phyloP scores from a whole-genome alignment of 2,329 filamentous ascomycete species.

The Waltergamsia citrina region DNA sequence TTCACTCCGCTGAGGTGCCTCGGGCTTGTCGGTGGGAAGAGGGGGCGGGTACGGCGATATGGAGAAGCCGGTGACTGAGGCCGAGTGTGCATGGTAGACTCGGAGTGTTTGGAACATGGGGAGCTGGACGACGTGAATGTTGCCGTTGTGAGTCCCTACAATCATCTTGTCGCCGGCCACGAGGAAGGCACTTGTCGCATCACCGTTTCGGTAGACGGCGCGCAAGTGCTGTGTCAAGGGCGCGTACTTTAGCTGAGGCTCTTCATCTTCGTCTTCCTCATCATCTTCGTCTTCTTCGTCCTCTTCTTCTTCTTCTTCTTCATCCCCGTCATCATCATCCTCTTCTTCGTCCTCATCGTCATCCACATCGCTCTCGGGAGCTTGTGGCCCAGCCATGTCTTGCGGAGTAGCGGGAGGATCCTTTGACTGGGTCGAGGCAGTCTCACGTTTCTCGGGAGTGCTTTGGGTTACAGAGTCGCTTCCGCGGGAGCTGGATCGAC shows the following conservation, averaged over 20 bases:
- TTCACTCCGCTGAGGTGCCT: conserved; percentile 24
- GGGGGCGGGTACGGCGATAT: conserved; percentile 74
- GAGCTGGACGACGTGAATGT: conserved; percentile 81
- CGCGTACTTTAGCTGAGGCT: conserved; percentile 88
- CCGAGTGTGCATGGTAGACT: conserved; percentile 86
- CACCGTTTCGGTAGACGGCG: conserved; percentile 83
- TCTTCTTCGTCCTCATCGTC: conserved; percentile 15
- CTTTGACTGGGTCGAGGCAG: too few species aligned
- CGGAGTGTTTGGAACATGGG: conserved; percentile 74
- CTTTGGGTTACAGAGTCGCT: neutral
- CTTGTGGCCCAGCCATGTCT: neutral
- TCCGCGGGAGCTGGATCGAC: neutral
- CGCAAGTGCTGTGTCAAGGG: conserved; percentile 73
- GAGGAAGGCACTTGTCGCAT: conserved; percentile 85
- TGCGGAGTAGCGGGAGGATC: too few species aligned
- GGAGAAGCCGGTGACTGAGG: conserved; percentile 82
- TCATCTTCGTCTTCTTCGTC: conserved; percentile 59
- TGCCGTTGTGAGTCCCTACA: conserved; percentile 91
- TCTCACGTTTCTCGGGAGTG: neutral
- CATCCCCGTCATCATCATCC: conserved; percentile 28
- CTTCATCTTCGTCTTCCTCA: conserved; percentile 81
- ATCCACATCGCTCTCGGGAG: conserved; percentile 7
- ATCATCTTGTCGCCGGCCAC: conserved; percentile 97
- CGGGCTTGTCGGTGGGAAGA: conserved; percentile 32
- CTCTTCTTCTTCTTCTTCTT: conserved; percentile 33